Evolutionary conservation across 1,139 yeast species (phyloP).

Genomic region (Debaryomycetaceae sp.): DNA sequence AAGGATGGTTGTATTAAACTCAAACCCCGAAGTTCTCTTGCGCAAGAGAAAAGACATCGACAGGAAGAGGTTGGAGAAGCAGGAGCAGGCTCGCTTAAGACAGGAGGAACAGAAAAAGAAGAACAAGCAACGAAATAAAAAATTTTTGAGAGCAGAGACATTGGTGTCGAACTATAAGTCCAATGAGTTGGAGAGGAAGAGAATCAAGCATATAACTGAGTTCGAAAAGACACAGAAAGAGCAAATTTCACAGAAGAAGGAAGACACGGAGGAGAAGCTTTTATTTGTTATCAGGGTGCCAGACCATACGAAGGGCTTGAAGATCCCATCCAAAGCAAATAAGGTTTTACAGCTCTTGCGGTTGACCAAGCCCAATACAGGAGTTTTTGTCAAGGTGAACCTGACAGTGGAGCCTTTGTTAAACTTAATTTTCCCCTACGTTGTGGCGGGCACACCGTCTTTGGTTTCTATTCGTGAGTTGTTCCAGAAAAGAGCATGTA

Average conservation of each 20-base stretch:
- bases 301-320: conserved; percentile 51
- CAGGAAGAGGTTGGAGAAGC: conserved; percentile 63
- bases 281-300: conserved; percentile 68
- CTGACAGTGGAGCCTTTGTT: conserved; percentile 55
- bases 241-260: conserved; percentile 17
- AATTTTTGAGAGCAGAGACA: conserved; percentile 70
- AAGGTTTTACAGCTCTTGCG: conserved; percentile 58
- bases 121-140: conserved; percentile 35
- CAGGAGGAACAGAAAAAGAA: conserved; percentile 34
- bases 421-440: conserved; percentile 66
- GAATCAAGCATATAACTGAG: conserved; percentile 60
- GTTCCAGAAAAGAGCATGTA: conserved; percentile 72
- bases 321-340: conserved; percentile 63
- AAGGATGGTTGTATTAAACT: conserved; percentile 51
- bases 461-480: conserved; percentile 66
- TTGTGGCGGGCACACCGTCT: conserved; percentile 71
- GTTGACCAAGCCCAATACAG: conserved; percentile 57
- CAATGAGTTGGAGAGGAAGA: conserved; percentile 61
- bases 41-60: conserved; percentile 78
- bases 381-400: conserved; percentile 66
- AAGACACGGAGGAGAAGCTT: conserved; percentile 44
- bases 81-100: conserved; percentile 41
- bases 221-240: conserved; percentile 31
- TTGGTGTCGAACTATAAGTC: conserved; percentile 64
- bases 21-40: conserved; percentile 72